Evolutionary conservation across 306 rosid genomes (phyloP).

Genomic region (Dalbergia cultrata): DNA sequence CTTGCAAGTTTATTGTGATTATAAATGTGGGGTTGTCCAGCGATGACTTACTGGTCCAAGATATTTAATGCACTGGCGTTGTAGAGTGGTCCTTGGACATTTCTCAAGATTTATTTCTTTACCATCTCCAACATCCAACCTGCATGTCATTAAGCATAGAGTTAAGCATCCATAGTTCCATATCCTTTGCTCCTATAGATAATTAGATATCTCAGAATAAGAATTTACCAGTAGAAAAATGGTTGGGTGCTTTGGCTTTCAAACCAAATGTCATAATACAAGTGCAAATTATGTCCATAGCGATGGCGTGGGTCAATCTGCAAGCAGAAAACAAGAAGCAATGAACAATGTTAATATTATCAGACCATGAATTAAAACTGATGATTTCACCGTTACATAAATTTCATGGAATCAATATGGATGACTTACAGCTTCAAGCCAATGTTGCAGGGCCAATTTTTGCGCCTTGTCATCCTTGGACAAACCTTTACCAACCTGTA

Average conservation of each 20-base stretch:
- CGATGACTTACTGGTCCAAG: constrained; percentile 83
- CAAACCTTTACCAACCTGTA: constrained; percentile 94
- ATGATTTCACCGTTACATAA: neutral
- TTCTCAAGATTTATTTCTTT: constrained; percentile 82
- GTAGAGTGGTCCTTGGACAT: constrained; percentile 71
- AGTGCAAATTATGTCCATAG: constrained; percentile 92
- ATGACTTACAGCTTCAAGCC: constrained; percentile 98
- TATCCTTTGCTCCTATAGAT: constrained; percentile 14
- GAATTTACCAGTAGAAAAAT: constrained; percentile 88
- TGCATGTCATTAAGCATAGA: constrained; percentile 40
- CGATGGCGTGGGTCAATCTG: constrained; percentile 99
- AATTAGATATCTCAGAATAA: neutral
- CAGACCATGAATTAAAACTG: constrained; percentile 23
- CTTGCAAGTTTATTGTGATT: neutral
- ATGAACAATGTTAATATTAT: constrained; percentile 3
- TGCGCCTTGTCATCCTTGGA: constrained; percentile 97
- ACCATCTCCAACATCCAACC: constrained; percentile 97
- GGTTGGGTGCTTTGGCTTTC: constrained; percentile 89
- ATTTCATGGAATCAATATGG: neutral
- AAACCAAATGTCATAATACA: constrained; percentile 92
- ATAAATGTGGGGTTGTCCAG: neutral
- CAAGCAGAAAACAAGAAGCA: constrained; percentile 29
- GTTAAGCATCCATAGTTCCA: constrained; percentile 1
- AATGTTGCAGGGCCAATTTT: constrained; percentile 90
- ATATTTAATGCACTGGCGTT: constrained; percentile 84